Evolutionary conservation across 371 early-diverging fungal species (phyloP).

Genomic region (Thermomucor indicae-seudaticae): DNA sequence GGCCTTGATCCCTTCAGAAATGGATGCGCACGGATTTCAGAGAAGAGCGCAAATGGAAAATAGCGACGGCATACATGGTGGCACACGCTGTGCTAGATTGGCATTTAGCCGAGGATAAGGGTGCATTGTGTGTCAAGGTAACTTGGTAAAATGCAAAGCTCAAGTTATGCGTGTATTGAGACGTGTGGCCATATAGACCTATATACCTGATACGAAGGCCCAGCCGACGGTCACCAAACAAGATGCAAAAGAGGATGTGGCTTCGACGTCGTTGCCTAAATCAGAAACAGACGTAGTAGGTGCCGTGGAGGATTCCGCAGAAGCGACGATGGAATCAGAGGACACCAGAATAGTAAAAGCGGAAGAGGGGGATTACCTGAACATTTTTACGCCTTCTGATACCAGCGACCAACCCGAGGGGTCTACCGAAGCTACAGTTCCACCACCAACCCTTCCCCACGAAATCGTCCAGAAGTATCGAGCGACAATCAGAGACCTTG

Average conservation of each 20-base stretch:
- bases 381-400: neutral
- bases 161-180: constrained; percentile 12
- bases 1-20: constrained; percentile 29
- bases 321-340: neutral
- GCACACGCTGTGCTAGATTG: constrained; percentile 79
- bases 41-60: constrained; percentile 84
- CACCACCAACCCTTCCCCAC: neutral
- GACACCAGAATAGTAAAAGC: neutral
- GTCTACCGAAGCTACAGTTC: neutral
- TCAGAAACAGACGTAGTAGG: neutral
- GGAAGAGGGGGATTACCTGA: neutral
- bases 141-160: constrained; percentile 13
- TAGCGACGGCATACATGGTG: constrained; percentile 68
- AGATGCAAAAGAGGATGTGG: constrained; percentile 15
- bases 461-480: constrained; percentile 11
- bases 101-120: constrained; percentile 73
- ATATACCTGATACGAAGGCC: no score
- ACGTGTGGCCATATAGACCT: neutral
- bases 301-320: neutral
- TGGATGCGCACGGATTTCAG: constrained; percentile 87
- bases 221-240: no score
- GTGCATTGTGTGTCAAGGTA: constrained; percentile 62
- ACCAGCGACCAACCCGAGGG: neutral
- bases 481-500: constrained; percentile 6
- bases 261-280: constrained; percentile 9